Conservation (phyloP, 2,329 filamentous ascomycete genomes). For the Akanthomyces dipterigenus region DNA sequence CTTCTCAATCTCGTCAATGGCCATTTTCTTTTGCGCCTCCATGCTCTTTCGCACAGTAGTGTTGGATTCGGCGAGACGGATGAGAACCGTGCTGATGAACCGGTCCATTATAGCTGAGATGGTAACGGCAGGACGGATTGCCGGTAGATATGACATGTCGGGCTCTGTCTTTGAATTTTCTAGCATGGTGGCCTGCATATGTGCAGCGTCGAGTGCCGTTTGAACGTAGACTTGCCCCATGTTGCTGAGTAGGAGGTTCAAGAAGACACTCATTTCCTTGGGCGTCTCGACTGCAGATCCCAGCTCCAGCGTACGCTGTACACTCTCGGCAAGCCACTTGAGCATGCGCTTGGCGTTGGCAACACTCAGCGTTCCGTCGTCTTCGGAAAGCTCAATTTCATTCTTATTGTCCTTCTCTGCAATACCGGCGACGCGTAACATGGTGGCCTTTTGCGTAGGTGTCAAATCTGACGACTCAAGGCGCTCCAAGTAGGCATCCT, state of each 20-base stretch:
- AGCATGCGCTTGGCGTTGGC: conserved; percentile 96
- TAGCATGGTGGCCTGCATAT: conserved; percentile 67
- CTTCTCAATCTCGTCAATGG: conserved; percentile 72
- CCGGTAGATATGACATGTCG: conserved; percentile 75
- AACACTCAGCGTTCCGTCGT: conserved; percentile 77
- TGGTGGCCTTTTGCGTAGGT: conserved; percentile 79
- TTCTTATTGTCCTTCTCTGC: conserved; percentile 70
- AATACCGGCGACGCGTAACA: conserved; percentile 81
- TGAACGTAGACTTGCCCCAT: conserved; percentile 80
- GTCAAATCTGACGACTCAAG: conserved; percentile 86
- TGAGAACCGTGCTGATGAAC: conserved; percentile 82
- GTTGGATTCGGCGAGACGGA: conserved; percentile 82
- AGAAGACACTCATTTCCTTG: conserved; percentile 81
- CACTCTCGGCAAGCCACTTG: conserved; percentile 92
- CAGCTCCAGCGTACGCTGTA: conserved; percentile 85
- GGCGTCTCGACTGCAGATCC: conserved; percentile 81
- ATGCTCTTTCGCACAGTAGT: conserved; percentile 85
- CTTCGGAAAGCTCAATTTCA: conserved; percentile 84
- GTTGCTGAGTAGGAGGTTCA: conserved; percentile 75
- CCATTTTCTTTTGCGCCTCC: conserved; percentile 70
- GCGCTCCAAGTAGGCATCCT: conserved; percentile 84
- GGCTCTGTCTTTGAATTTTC: conserved; percentile 79
- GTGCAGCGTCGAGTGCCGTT: conserved; percentile 60
- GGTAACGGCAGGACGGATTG: conserved; percentile 73
- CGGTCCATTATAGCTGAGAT: conserved; percentile 91